phyloP scores from a whole-genome alignment of 2,329 filamentous ascomycete species.

The Hansfordia pulvinata region DNA sequence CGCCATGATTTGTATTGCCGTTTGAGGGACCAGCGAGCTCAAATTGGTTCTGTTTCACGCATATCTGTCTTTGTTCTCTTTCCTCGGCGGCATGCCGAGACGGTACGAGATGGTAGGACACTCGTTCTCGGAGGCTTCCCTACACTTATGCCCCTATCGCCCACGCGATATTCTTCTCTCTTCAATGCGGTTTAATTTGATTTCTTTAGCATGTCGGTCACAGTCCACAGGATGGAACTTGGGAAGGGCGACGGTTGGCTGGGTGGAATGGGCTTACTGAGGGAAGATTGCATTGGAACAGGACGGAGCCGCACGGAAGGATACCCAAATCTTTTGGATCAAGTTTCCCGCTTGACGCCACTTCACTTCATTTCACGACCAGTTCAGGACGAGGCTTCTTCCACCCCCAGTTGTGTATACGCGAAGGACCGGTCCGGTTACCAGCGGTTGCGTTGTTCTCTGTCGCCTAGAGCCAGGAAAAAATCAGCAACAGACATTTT shows the following conservation, averaged over 20 bases:
- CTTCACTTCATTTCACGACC: too few species aligned
- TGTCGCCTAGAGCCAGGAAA: background rate
- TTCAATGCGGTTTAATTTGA: conserved; percentile 4
- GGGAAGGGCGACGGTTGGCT: too few species aligned
- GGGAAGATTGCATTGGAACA: too few species aligned
- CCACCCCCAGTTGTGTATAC: too few species aligned
- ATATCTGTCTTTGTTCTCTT: conserved; percentile 7
- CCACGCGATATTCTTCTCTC: conserved; percentile 14
- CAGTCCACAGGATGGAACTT: too few species aligned
- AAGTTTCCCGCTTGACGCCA: background rate
- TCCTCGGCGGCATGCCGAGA: conserved; percentile 10
- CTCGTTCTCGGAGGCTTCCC: conserved; percentile 18
- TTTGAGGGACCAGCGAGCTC: conserved; percentile 8
- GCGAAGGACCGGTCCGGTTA: too few species aligned
- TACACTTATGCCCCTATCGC: conserved; percentile 17
- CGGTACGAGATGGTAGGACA: conserved; percentile 17
- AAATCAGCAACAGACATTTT: too few species aligned
- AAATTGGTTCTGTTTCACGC: conserved; percentile 4
- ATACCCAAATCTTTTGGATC: conserved; percentile 1
- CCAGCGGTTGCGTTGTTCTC: background rate
- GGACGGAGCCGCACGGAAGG: conserved; percentile 1
- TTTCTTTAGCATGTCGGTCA: conserved; percentile 2
- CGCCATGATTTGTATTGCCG: too few species aligned
- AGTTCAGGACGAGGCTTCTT: too few species aligned
- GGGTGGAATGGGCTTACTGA: too few species aligned